Base-by-base conservation (phyloP, 1,284 basidiomycete genomes). In the Clitocybe nebularis region DNA sequence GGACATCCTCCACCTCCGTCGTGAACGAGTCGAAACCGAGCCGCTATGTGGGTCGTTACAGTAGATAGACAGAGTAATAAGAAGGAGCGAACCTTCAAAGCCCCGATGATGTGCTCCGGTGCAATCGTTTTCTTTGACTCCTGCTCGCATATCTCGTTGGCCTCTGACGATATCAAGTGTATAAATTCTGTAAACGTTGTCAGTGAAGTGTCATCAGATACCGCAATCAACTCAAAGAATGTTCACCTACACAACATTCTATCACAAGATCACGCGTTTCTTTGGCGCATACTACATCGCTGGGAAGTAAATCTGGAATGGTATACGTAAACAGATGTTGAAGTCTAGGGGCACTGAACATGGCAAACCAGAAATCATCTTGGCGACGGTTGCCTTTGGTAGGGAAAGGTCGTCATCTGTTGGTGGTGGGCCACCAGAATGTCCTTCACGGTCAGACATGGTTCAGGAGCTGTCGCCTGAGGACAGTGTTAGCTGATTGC, bases 101-200 rank as follows among this genome's bases (percentile, higher is more conserved):
- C 96, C 25, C 80, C 74, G 32, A 97, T 86, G 36, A 99, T 94
- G 60, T 99, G 95, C 59, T 99, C 95, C 1, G 96, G 95, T 3
- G 93, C 91, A 55, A 99, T 99, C 0, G 95, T 99, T 74, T 99
- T 99, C 72, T 98, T 98, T n/a, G 89, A 88, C 58, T 94, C 93
- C 62, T 91, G 86, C 60, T 99, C 96, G 64, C 96, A 99, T 46
- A 97, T 92, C 53, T 97, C 93, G 66, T 99, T 99, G 40, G 94
- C 89, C 65, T 98, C 93, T 5, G 94, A 94, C 10, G 96, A 96
- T 59, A 99, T 88, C 60, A 99, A 71, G 61, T 97, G 92, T 54
- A 99, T 95, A 67, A 98, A 99, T 74, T 99, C 95, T 97, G 57
- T 4, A 34, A 36, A 17, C 19, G 8, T 3, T 26, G 37, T 41